phyloP scores from a whole-genome alignment of 148 eudicot species.

The Rhododendron williamsianum region DNA sequence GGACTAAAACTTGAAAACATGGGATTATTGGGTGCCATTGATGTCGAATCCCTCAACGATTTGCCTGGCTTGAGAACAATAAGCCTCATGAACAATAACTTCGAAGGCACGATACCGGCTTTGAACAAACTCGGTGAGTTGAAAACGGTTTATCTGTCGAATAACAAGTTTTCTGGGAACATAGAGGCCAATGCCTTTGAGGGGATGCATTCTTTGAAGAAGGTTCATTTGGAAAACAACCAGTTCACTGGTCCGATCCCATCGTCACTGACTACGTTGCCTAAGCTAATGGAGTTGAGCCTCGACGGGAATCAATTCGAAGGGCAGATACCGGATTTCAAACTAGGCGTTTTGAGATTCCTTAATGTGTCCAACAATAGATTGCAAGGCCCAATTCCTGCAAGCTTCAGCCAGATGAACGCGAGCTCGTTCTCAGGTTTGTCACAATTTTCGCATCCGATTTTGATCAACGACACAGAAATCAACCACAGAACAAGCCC shows the following conservation, averaged over 20 bases:
- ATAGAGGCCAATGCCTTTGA: constrained; percentile 28
- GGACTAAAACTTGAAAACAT: constrained; percentile 41
- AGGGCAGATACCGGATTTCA: constrained; percentile 48
- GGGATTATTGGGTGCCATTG: constrained; percentile 31
- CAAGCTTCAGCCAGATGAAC: constrained; percentile 23
- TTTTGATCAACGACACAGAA: neutral
- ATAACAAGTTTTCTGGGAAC: constrained; percentile 38
- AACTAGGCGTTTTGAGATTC: constrained; percentile 11
- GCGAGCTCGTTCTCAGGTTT: constrained; percentile 42
- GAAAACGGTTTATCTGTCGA: constrained; percentile 30
- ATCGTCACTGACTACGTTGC: constrained; percentile 26
- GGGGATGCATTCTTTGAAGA: constrained; percentile 31
- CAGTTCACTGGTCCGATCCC: constrained; percentile 37
- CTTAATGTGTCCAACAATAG: constrained; percentile 48
- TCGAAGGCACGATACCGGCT: constrained; percentile 32
- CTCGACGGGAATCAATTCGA: constrained; percentile 35
- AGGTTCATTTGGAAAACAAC: constrained; percentile 33
- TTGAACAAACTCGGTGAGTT: constrained; percentile 17
- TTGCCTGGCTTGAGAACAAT: constrained; percentile 24
- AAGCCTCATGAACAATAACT: constrained; percentile 35
- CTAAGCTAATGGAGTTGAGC: constrained; percentile 29
- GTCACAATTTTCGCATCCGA: neutral
- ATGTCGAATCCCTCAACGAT: constrained; percentile 16
- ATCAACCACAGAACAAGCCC: too few species aligned
- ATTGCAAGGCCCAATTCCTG: constrained; percentile 50